Evolutionary conservation across 2,329 filamentous ascomycete genomes (phyloP).

Genomic region (Fusarium buxicola): DNA sequence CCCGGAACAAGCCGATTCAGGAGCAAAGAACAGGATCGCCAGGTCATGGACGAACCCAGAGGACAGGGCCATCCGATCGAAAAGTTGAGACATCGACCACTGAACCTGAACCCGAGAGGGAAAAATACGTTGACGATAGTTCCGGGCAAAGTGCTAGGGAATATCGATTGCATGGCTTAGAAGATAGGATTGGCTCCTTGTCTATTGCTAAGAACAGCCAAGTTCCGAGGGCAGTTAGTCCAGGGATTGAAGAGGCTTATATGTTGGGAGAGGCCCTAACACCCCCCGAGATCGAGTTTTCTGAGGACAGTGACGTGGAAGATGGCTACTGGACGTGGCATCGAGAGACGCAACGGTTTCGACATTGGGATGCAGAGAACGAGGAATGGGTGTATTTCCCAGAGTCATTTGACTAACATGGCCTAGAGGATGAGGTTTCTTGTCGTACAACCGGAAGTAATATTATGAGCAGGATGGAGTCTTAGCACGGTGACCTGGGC

Average conservation of each 20-base stretch:
- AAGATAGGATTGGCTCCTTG: conserved; percentile 12
- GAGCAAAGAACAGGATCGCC: not conserved
- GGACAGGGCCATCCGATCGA: not conserved
- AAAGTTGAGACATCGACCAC: not conserved
- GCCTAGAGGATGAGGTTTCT: not conserved
- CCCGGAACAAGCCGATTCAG: not conserved
- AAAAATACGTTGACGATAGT: conserved; percentile 21
- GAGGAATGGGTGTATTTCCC: conserved; percentile 41
- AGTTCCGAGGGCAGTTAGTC: not conserved
- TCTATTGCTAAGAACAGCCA: not conserved
- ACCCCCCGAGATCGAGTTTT: conserved; percentile 37
- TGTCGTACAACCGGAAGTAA: not conserved
- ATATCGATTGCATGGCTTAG: conserved; percentile 11
- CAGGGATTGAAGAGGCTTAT: conserved; percentile 31
- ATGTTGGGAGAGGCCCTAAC: conserved; percentile 28
- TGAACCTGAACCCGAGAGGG: conserved; percentile 1
- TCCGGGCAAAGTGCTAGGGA: not conserved
- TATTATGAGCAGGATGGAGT: no score
- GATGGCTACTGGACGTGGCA: conserved; percentile 43
- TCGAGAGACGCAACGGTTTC: conserved; percentile 25
- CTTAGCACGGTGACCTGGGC: no score
- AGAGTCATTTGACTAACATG: conserved; percentile 40
- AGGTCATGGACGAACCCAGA: not conserved
- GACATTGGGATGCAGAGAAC: conserved; percentile 41
- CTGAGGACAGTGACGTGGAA: conserved; percentile 32